phyloP scores from a whole-genome alignment of 345 rosid species.

The Acer yangbiense region DNA sequence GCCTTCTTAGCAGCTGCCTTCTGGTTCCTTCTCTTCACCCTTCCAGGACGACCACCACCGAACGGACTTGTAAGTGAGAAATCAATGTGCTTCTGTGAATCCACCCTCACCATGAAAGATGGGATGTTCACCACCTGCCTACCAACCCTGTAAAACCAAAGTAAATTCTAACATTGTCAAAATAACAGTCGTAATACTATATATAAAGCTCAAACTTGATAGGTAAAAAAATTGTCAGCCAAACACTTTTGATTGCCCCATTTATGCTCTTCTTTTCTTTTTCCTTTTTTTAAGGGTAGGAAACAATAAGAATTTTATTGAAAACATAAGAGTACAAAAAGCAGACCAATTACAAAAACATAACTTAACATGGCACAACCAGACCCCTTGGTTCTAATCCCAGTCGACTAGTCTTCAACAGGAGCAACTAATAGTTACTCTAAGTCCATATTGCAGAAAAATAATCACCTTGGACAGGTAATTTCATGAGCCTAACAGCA shows the following conservation, averaged over 20 bases:
- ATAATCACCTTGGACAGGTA: neutral
- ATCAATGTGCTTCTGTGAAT: constrained; percentile 53
- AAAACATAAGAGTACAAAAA: too few relatives aligned
- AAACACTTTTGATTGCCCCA: neutral
- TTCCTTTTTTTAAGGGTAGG: neutral
- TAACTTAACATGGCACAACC: neutral
- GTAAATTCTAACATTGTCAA: neutral
- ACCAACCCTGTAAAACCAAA: constrained; percentile 40
- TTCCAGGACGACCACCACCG: constrained; percentile 51
- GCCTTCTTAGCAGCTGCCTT: constrained; percentile 52
- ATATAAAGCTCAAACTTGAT: neutral
- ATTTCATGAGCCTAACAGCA: neutral
- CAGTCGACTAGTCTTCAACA: too few relatives aligned
- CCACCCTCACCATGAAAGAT: constrained; percentile 53
- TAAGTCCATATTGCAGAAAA: neutral
- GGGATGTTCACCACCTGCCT: constrained; percentile 55
- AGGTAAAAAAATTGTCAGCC: neutral
- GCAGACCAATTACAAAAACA: neutral
- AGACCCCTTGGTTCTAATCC: neutral
- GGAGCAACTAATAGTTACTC: neutral
- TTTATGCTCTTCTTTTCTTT: too few relatives aligned
- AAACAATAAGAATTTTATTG: neutral
- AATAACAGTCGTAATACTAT: neutral
- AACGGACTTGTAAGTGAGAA: constrained; percentile 50
- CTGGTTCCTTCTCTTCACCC: constrained; percentile 54